Base-by-base conservation (phyloP, 495 filamentous ascomycete genomes). In the Penicillium maclennaniae region DNA sequence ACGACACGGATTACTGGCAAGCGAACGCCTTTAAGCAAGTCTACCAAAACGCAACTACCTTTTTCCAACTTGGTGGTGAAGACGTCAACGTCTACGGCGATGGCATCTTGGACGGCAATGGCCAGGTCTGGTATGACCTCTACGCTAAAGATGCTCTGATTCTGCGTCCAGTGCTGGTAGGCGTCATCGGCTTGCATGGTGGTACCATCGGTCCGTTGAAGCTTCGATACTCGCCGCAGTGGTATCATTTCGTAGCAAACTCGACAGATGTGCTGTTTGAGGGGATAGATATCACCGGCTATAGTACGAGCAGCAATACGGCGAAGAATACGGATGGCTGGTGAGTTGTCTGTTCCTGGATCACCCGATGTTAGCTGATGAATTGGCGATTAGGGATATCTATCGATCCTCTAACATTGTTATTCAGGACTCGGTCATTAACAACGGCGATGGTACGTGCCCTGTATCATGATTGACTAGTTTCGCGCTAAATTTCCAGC, bases 321-420 rank as follows among this genome's bases (percentile, higher is more conserved):
- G 81, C 83, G 25, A 87, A 86, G 75, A 87, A 86, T 39, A 84
- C 82, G 16, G 85, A 87, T 65, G 84, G 83, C 38, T 87, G 83
- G 85, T 73, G 48, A 42, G 60, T 50, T 73, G 43, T 39, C 59
- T 17, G 15, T 40, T 28, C 5, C 20, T 1, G 12, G 7, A 19
- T 42, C 1, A 1, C 10, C 15, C 14, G 21, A 20, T n/a, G 7
- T 9, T 17, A 23, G 46, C 25, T 49, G 25, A 45, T 26, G 10
- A 45, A 7, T 19, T 38, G 14, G 31, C 7, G 14, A 16, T 10
- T 55, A 74, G 71, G 72, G 86, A 88, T 60, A 81, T 81, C 4
- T 88, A 87, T 61, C 78, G 83, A 10, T 83, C 79, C 9, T 65
- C 67, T 0, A 80, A 81, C 34, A 78, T 86, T 47, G 79, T 83